Evolutionary conservation across 306 rosid species (phyloP), one percentile per base, ranked within the genome.

Genomic region (Ochetophila trinervis): DNA sequence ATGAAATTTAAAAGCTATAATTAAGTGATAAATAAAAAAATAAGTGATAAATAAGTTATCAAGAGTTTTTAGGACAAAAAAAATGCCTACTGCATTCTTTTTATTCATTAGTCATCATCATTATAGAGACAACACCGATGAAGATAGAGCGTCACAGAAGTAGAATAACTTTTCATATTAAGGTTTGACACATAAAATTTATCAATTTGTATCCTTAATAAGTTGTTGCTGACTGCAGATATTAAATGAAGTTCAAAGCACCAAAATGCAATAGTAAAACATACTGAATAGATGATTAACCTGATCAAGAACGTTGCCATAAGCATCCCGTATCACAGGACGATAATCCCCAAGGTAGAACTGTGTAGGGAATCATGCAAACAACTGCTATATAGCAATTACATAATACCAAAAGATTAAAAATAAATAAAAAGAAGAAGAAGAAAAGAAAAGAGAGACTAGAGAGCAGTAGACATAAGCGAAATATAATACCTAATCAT

Each of bases 281-380:
- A 50, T 30, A n/a, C n/a, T n/a, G 57, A n/a, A 45, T 27, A 77
- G n/a, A 51, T 23, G 36, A 62, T 60, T 60, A 60, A 90, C 97
- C 95, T 85, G 92, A 82, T 90, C 97, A 78, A 87, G 84, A 78
- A 86, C 80, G 71, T 79, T 65, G 73, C 95, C 97, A 53, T 76
- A 80, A 67, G 71, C 45, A 70, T 90, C 97, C 65, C 76, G 85
- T 36, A 71, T 68, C 61, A 87, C 92, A 62, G 97, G 97, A 17
- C 95, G 92, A 75, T 87, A 90, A 74, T 90, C 97, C 35, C 97
- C 95, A 66, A 90, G 95, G 77, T 84, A 90, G 76, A 90, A 90
- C 95, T 90, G 88, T 67, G 53, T 63, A 32, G 71, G 59, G 78
- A 69, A 78, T 45, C 74, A 70, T 50, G 58, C 21, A 71, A 70